phyloP scores from a whole-genome alignment of 2,329 filamentous ascomycete genomes.

The Colletotrichum horii region DNA sequence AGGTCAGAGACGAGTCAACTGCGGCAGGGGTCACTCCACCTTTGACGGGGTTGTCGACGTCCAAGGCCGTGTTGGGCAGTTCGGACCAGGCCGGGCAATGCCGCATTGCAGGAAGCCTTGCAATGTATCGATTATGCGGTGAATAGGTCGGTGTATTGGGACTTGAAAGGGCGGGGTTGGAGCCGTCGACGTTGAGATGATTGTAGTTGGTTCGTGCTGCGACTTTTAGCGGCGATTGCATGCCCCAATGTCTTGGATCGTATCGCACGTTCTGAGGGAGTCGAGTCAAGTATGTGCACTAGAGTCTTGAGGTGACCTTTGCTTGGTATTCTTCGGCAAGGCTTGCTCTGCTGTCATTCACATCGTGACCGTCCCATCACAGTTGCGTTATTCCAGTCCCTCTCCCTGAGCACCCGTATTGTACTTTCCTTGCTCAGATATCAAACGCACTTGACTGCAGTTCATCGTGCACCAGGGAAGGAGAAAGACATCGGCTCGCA shows the following conservation, averaged over 20 bases:
- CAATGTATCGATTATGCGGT: background rate
- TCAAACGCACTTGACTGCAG: background rate
- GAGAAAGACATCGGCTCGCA: background rate
- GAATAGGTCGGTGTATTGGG: background rate
- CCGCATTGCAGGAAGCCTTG: background rate
- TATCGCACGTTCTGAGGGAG: background rate
- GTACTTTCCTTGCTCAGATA: background rate
- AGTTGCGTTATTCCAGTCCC: fast-evolving
- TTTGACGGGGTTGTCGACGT: background rate
- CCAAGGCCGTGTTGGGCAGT: background rate
- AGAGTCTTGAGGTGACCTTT: background rate
- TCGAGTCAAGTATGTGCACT: background rate
- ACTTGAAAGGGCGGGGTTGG: background rate
- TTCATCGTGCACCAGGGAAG: background rate
- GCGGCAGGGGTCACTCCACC: background rate
- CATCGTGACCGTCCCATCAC: background rate
- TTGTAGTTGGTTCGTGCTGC: background rate
- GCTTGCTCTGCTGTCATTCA: background rate
- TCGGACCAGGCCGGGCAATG: background rate
- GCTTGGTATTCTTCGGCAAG: background rate
- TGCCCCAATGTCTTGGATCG: background rate
- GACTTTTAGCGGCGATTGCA: background rate
- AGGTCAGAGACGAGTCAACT: background rate
- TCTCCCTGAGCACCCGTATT: background rate
- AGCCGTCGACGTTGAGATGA: background rate